phyloP scores from a whole-genome alignment of 2,329 filamentous ascomycete genomes.

The Celoporthe dispersa region DNA sequence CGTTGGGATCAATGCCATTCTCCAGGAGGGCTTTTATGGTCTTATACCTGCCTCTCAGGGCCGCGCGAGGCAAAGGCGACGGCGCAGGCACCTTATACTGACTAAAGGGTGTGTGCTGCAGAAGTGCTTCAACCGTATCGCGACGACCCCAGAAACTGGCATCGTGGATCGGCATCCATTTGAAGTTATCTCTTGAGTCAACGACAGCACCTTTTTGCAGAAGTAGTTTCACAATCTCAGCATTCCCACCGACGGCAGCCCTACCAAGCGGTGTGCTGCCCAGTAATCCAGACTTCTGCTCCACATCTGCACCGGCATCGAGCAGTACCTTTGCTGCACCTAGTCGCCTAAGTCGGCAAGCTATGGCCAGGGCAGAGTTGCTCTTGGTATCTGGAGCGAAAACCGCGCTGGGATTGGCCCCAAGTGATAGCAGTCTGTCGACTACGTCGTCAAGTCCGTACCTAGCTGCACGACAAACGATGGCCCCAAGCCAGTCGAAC shows the following conservation, averaged over 20 bases:
- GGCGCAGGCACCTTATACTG: background rate
- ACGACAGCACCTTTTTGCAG: background rate
- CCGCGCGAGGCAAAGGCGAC: background rate
- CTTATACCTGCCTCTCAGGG: background rate
- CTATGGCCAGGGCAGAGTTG: background rate
- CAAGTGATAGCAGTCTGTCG: background rate
- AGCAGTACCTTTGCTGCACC: background rate
- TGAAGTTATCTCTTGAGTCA: background rate
- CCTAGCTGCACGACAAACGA: background rate
- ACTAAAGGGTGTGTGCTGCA: background rate
- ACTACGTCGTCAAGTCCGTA: conserved; percentile 4
- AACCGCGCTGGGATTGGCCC: background rate
- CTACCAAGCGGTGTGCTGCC: background rate
- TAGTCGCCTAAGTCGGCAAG: background rate
- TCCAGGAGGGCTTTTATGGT: background rate
- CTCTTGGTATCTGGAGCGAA: background rate
- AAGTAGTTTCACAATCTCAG: background rate
- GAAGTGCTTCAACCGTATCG: background rate
- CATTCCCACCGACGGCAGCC: background rate
- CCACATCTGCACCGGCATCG: background rate
- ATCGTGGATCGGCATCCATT: background rate
- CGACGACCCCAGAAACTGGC: background rate
- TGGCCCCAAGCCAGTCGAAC: conserved; percentile 1
- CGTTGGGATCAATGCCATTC: background rate
- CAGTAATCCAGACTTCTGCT: background rate